Conservation (phyloP, 2,329 filamentous ascomycete genomes). For the Apiospora arundinis region DNA sequence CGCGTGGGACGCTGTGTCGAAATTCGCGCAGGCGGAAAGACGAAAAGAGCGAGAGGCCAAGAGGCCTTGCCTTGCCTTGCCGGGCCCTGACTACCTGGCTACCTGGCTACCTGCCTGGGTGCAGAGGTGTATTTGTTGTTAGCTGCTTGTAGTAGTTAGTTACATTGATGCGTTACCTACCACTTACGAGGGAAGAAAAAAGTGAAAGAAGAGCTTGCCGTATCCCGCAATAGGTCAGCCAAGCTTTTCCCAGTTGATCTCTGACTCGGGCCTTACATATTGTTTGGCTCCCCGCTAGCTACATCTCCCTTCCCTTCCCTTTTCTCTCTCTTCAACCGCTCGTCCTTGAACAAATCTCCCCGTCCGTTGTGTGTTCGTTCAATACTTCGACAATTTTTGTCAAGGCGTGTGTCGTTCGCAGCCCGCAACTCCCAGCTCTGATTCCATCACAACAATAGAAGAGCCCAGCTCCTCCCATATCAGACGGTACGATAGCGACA, state of each 20-base stretch:
- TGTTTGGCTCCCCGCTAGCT: conserved; percentile 33
- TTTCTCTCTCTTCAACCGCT: conserved; percentile 39
- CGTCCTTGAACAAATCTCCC: conserved; percentile 37
- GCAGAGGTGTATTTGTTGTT: conserved; percentile 29
- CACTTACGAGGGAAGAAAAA: too few species aligned
- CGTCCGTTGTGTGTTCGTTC: conserved; percentile 23
- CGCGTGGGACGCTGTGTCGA: conserved; percentile 21
- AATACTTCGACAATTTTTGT: conserved; percentile 32
- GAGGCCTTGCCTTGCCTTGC: conserved; percentile 28
- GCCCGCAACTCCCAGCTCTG: conserved; percentile 29
- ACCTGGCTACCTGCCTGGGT: too few species aligned
- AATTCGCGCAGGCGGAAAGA: conserved; percentile 27
- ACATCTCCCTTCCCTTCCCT: conserved; percentile 31
- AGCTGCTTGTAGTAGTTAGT: conserved; percentile 30
- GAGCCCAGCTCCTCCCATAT: conserved; percentile 30
- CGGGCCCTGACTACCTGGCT: too few species aligned
- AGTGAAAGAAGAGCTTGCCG: neutral
- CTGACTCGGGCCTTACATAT: conserved; percentile 19
- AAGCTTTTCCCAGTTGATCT: conserved; percentile 17
- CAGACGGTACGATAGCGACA: conserved; percentile 22
- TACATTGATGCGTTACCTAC: neutral
- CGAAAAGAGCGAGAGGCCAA: conserved; percentile 19
- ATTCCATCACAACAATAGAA: conserved; percentile 27
- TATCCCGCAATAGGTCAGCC: conserved; percentile 14
- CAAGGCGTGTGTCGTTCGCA: conserved; percentile 44